Evolutionary conservation across 257 asterid genomes (phyloP).

Genomic region (Apocynum venetum): DNA sequence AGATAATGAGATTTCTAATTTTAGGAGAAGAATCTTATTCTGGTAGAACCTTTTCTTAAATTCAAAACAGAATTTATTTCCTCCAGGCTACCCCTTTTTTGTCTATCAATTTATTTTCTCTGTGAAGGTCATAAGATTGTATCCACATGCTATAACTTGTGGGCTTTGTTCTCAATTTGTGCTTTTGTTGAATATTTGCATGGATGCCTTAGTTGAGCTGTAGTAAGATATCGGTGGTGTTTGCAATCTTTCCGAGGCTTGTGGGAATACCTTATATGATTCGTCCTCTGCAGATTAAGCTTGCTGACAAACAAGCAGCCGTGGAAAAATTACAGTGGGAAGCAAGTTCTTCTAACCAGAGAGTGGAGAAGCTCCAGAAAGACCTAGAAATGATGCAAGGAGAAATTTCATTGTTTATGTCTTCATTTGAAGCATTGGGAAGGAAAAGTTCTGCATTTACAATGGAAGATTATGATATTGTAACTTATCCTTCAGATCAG

Average conservation of each 20-base stretch:
- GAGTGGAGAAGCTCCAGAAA: conserved; percentile 69
- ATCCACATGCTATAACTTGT: background rate
- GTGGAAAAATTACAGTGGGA: conserved; percentile 94
- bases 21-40: background rate
- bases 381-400: conserved; percentile 59
- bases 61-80: background rate
- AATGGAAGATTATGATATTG: conserved; percentile 46
- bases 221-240: background rate
- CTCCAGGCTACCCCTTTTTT: background rate
- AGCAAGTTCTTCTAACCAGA: conserved; percentile 61
- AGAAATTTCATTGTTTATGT: conserved; percentile 64
- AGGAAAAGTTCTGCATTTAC: conserved; percentile 28
- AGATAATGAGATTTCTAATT: background rate
- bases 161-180: background rate
- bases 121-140: background rate
- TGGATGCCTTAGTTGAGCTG: background rate
- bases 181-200: background rate
- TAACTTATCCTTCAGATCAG: conserved; percentile 36
- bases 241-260: background rate
- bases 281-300: conserved; percentile 51
- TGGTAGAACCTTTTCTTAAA: background rate
- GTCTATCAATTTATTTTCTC: background rate
- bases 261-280: background rate
- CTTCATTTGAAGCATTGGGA: conserved; percentile 58
- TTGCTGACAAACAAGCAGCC: conserved; percentile 98